These are phyloP conservation scores for Yarrowia alimentaria DNA, from an alignment of 805 yeast species.

Conservation along the genomic window DNA sequence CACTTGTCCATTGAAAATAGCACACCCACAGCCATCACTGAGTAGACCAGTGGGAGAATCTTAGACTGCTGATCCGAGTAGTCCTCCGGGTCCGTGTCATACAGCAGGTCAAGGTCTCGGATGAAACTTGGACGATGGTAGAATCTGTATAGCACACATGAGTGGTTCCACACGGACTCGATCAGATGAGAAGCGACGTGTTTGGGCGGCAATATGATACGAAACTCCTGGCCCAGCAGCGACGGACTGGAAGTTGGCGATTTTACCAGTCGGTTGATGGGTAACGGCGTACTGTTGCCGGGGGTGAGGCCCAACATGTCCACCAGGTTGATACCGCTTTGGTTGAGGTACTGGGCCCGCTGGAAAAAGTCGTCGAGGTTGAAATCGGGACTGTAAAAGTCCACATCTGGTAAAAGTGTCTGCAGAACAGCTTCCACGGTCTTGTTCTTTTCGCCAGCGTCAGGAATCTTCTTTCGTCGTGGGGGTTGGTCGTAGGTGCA, in stretches of 20 bases:
- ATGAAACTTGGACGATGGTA: constrained; percentile 81
- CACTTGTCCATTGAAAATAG: constrained; percentile 53
- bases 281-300: background rate
- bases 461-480: constrained; percentile 29
- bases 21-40: constrained; percentile 88
- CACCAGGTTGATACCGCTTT: constrained; percentile 5
- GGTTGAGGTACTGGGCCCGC: constrained; percentile 33
- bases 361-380: constrained; percentile 35
- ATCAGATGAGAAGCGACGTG: constrained; percentile 68
- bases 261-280: constrained; percentile 17
- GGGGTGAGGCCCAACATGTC: constrained; percentile 17
- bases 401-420: constrained; percentile 44
- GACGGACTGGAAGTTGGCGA: constrained; percentile 30
- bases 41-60: constrained; percentile 75
- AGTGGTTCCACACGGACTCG: constrained; percentile 76
- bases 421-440: constrained; percentile 42
- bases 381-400: constrained; percentile 39
- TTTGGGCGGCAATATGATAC: constrained; percentile 70
- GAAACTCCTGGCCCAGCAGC: constrained; percentile 50
- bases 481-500: constrained; percentile 84
- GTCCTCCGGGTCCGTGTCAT: constrained; percentile 69
- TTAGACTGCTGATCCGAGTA: constrained; percentile 71
- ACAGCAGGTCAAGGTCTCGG: constrained; percentile 69
- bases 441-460: constrained; percentile 41
- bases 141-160: constrained; percentile 80